A percentile compares a stretch with the other conserved stretches of the same genome.
Conservation (phyloP, 2,329 filamentous ascomycete genomes). For the Verticillium tricorpus region DNA sequence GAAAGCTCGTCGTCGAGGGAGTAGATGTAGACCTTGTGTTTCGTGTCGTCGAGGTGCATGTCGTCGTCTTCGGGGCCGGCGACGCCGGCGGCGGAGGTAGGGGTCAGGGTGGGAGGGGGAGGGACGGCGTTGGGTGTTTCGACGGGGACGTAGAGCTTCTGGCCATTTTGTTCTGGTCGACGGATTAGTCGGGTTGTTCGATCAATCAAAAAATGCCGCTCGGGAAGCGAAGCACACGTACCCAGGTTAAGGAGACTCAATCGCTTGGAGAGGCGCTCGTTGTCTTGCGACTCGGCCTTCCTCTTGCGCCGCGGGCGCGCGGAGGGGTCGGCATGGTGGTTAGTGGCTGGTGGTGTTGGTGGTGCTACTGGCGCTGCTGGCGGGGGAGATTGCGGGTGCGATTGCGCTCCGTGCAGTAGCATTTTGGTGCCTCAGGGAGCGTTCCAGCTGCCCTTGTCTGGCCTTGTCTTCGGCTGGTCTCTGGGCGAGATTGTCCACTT, state of each 20-base stretch:
- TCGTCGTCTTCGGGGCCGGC: constrained; percentile 40
- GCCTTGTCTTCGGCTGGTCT: not conserved
- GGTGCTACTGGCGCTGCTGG: constrained; percentile 7
- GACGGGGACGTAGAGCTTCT: constrained; percentile 63
- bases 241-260: constrained; percentile 79
- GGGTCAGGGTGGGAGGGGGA: constrained; percentile 10
- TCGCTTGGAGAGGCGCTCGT: constrained; percentile 77
- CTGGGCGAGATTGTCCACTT: not conserved
- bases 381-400: constrained; percentile 16
- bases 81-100: constrained; percentile 7
- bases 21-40: constrained; percentile 85
- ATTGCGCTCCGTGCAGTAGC: constrained; percentile 31
- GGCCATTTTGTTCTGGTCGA: constrained; percentile 52
- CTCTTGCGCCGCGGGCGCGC: constrained; percentile 42
- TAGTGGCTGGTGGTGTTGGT: constrained; percentile 3
- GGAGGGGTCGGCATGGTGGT: constrained; percentile 3
- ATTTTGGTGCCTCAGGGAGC: constrained; percentile 15
- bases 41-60: constrained; percentile 85
- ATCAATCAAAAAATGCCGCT: constrained; percentile 5
- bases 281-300: constrained; percentile 56
- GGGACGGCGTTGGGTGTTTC: constrained; percentile 35
- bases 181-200: constrained; percentile 14
- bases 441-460: not conserved
- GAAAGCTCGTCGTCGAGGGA: constrained; percentile 85
- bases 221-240: constrained; percentile 34